phyloP scores from a whole-genome alignment of 1,139 yeast species.

The Meyerozyma carpophila region DNA sequence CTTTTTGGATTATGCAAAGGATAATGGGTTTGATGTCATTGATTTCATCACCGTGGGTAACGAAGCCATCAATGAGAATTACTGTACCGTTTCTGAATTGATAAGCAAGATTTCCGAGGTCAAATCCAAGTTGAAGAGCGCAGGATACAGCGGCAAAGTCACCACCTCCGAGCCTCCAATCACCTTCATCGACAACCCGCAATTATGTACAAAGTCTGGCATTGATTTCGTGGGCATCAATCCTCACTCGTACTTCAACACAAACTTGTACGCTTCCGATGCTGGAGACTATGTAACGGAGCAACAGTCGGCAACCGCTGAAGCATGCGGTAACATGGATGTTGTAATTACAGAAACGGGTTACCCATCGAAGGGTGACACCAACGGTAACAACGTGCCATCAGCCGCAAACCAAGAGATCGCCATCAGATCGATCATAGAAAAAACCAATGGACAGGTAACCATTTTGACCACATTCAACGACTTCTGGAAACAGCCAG shows the following conservation, averaged over 20 bases:
- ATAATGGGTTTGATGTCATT: constrained; percentile 63
- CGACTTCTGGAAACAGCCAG: constrained; percentile 87
- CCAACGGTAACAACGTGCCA: constrained; percentile 73
- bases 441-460: constrained; percentile 51
- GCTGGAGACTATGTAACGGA: constrained; percentile 71
- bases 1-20: constrained; percentile 47
- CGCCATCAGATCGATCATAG: constrained; percentile 55
- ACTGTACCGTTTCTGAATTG: constrained; percentile 52
- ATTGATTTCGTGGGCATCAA: constrained; percentile 76
- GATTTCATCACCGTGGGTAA: constrained; percentile 78
- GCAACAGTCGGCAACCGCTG: constrained; percentile 51
- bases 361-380: constrained; percentile 70
- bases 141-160: constrained; percentile 74
- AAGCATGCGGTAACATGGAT: constrained; percentile 47
- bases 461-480: constrained; percentile 72
- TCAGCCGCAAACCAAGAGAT: constrained; percentile 58
- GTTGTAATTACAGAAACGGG: constrained; percentile 78
- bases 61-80: constrained; percentile 71
- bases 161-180: constrained; percentile 89
- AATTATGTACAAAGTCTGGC: constrained; percentile 59
- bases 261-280: constrained; percentile 50
- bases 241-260: constrained; percentile 81
- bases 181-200: constrained; percentile 57
- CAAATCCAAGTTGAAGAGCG: constrained; percentile 47
- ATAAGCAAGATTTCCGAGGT: constrained; percentile 60